Conservation (phyloP, 2,329 filamentous ascomycete genomes). For the Diplocarpon mali region DNA sequence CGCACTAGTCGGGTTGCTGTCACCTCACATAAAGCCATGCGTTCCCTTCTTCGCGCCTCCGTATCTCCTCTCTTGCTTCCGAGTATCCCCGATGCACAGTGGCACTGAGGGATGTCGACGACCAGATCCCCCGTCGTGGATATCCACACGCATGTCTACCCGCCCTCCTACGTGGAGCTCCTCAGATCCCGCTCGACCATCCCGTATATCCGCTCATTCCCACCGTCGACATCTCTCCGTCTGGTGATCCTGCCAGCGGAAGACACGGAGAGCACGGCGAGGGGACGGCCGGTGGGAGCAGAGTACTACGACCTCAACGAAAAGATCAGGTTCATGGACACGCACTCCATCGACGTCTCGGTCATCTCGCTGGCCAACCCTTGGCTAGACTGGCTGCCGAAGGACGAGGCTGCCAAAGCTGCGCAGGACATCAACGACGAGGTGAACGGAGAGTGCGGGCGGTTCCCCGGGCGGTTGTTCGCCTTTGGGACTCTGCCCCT, state of each 20-base stretch:
- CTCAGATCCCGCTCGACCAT: slow-evolving; percentile 50
- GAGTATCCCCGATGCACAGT: background rate
- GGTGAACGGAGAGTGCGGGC: slow-evolving; percentile 59
- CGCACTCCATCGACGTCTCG: slow-evolving; percentile 69
- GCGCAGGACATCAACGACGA: slow-evolving; percentile 66
- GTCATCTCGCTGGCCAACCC: slow-evolving; percentile 87
- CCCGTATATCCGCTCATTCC: slow-evolving; percentile 60
- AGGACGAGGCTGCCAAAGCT: slow-evolving; percentile 48
- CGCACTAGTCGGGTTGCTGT: too few relatives aligned
- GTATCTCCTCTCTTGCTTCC: background rate
- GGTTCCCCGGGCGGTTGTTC: slow-evolving; percentile 58
- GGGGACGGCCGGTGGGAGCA: slow-evolving; percentile 71
- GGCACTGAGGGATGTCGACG: slow-evolving; percentile 11
- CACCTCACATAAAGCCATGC: too few relatives aligned
- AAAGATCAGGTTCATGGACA: slow-evolving; percentile 82
- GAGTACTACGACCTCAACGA: slow-evolving; percentile 72
- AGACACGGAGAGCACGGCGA: slow-evolving; percentile 44
- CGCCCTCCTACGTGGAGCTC: slow-evolving; percentile 49
- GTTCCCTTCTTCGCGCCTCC: too few relatives aligned
- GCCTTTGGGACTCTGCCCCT: slow-evolving; percentile 77
- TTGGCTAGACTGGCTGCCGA: slow-evolving; percentile 75
- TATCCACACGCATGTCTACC: slow-evolving; percentile 62
- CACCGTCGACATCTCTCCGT: slow-evolving; percentile 43
- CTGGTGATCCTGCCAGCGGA: slow-evolving; percentile 54
- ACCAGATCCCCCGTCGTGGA: slow-evolving; percentile 41